Evolutionary conservation across 345 rosid species (phyloP), one percentile per base, ranked within the genome.

Genomic region (Camelina sativa): DNA sequence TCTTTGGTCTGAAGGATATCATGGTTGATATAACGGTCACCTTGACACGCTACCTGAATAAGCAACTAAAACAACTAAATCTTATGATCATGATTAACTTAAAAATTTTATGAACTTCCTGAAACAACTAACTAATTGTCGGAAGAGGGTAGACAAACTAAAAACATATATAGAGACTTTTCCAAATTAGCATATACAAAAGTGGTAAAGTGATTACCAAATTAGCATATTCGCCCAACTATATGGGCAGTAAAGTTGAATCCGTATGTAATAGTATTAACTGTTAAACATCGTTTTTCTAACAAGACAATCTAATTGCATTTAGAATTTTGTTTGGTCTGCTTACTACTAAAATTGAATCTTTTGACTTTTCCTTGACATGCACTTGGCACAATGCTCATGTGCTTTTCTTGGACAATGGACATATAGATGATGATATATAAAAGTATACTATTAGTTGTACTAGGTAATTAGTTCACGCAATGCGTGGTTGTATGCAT

Each of bases 351-450:
- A 57, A 51, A 16, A 51, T 41, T 41, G 23, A 15, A 63, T 54
- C 25, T 19, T 41, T 10, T 10, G 35, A 41, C 19, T 73, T 63
- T 63, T 53, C 35, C 32, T 63, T 72, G 62, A 30, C 44, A 10
- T 43, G 67, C 54, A 62, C 22, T 51, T 52, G 44, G 12, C 53
- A 63, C 50, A 40, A 51, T 62, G 43, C 69, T 61, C 38, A 72
- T 72, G 43, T 61, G 50, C 40, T 62, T 40, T 12, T 38, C 50
- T 23, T 61, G 30, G 68, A 71, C 30, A 71, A 71, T 60, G 67
- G 28, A 23, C 59, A 50, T 6, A 37, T 20, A 35, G 7, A 34
- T 5, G 4, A 22, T 50, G 8, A 34, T 47, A 47, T 1, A 47
- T 19, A 51, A 19, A 19, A 9, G 3, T 19, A 50, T 52, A 13